These are phyloP conservation scores for Exophiala sp. DNA, from an alignment of 2,329 filamentous ascomycete genomes.

Conservation along the genomic window DNA sequence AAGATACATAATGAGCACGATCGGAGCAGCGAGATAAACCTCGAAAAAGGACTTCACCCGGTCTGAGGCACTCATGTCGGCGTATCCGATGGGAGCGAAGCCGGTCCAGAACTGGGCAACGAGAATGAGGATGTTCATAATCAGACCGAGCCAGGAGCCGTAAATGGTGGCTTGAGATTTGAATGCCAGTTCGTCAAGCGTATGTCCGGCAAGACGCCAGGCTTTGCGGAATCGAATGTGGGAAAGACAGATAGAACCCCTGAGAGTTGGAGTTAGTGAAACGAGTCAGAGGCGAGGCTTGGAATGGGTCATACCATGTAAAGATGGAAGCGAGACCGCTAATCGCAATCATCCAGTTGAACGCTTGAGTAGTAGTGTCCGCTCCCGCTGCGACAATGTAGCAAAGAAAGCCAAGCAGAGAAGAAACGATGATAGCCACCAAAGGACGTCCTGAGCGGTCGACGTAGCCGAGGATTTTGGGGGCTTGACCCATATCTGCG, in stretches of 20 bases:
- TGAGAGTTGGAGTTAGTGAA: conserved; percentile 1
- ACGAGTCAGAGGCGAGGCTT: neutral
- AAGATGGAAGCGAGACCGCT: conserved; percentile 69
- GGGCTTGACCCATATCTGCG: conserved; percentile 80
- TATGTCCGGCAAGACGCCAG: conserved; percentile 54
- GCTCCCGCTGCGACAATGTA: conserved; percentile 62
- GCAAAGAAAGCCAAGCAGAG: conserved; percentile 63
- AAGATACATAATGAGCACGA: conserved; percentile 51
- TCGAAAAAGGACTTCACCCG: conserved; percentile 30
- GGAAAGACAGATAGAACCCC: conserved; percentile 59
- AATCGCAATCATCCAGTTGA: conserved; percentile 73
- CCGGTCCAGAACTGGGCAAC: conserved; percentile 45
- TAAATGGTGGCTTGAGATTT: conserved; percentile 53
- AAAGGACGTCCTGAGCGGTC: conserved; percentile 77
- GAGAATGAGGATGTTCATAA: conserved; percentile 50
- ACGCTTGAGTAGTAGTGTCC: conserved; percentile 44
- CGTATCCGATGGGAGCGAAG: conserved; percentile 29
- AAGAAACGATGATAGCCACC: conserved; percentile 63
- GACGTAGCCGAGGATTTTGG: conserved; percentile 69
- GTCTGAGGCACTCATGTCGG: conserved; percentile 26
- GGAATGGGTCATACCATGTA: conserved; percentile 56
- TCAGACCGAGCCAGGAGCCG: conserved; percentile 58
- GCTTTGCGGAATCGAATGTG: conserved; percentile 63
- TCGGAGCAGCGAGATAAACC: conserved; percentile 31
- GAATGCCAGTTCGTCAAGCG: conserved; percentile 60